These are phyloP conservation scores for Bondarzewia mesenterica DNA, from an alignment of 1,284 basidiomycete species.

Conservation along the genomic window DNA sequence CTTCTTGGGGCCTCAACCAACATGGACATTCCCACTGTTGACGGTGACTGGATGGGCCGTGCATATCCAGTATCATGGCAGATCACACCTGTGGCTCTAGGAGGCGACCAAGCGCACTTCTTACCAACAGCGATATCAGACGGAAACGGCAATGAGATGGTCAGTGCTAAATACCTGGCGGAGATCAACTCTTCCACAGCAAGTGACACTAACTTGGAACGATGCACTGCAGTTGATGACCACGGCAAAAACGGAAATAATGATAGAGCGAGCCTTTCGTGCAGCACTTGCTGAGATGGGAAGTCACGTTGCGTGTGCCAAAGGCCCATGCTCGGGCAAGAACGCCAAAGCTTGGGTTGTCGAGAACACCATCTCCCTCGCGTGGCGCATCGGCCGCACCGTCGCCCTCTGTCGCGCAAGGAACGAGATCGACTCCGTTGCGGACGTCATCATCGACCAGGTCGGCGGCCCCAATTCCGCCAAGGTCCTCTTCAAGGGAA, in stretches of 20 bases:
- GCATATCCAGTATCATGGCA: background rate
- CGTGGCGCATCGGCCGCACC: background rate
- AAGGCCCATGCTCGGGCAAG: background rate
- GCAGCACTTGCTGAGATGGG: background rate
- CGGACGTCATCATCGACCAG: background rate
- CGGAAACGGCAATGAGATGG: background rate
- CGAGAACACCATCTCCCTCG: background rate
- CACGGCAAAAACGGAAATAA: background rate
- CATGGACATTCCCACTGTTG: background rate
- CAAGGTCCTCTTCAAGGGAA: background rate
- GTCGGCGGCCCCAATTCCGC: background rate
- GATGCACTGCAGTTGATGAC: background rate
- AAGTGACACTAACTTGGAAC: too few relatives aligned
- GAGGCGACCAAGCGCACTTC: background rate
- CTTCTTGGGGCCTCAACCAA: background rate
- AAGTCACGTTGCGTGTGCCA: background rate
- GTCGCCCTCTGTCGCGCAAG: background rate
- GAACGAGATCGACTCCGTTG: background rate
- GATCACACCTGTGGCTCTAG: background rate
- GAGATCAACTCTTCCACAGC: too few relatives aligned
- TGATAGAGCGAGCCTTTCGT: background rate
- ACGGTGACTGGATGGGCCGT: background rate
- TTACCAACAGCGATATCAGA: background rate
- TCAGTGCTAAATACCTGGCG: too few relatives aligned
- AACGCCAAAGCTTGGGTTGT: background rate